Evolutionary conservation across 257 asterid species (phyloP), one percentile per base, ranked within the genome.

Genomic region (Haberlea rhodopensis): DNA sequence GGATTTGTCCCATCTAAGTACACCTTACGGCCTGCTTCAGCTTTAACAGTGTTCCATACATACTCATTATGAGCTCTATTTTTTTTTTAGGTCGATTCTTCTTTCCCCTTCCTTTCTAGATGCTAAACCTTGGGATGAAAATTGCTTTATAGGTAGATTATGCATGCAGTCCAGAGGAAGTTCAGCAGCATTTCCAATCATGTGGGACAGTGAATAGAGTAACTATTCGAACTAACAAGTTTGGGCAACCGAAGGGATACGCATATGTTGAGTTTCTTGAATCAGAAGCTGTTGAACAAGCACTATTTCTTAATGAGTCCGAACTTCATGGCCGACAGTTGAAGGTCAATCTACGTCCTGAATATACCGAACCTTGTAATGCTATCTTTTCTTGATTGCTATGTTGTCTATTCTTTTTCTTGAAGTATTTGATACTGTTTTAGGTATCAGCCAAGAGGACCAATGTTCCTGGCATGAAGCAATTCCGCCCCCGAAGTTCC

Each of bases 251-350:
- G 29, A 88, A 88, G 76, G 95, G 96, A 32, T 88, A 80, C 69
- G 95, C 91, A 48, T 85, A 85, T 74, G 91, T 85, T 43, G 96
- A 88, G 71, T 88, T 88, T 75, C 79, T 88, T 62, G 95, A 86
- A 78, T n/a, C 81, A 20, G 95, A 86, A 79, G 85, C 95, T 53
- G 81, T 84, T 53, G 91, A 88, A 61, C 91, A 85, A 71, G 88
- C 96, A 62, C 60, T 86, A 76, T 84, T 71, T 66, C 81, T 88
- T 37, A 84, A 85, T 71, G 95, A 86, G 64, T 80, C 91, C 25
- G 91, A 88, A 80, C 95, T 88, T 68, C 96, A 88, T 51, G 91
- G 95, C 23, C 94, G 95, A 59, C 95, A 80, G 53, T 71, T 86
- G 78, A 88, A 88, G 87, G 96, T 88, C 21, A 28, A 58, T 65